These are phyloP conservation scores for Venturia oleaginea DNA, from an alignment of 2,329 filamentous ascomycete genomes.

Conservation along the genomic window DNA sequence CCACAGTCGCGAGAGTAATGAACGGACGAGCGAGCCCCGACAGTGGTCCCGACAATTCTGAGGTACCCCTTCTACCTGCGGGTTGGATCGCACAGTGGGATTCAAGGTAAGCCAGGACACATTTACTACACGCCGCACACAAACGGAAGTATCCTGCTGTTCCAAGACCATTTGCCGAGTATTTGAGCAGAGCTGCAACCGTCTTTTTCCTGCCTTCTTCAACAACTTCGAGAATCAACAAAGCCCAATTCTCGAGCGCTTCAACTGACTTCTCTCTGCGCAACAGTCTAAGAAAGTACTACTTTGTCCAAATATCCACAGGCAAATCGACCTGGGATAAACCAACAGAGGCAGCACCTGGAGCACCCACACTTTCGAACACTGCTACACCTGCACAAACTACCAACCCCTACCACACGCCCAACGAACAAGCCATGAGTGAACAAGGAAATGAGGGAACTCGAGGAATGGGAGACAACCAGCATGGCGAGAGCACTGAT, in stretches of 20 bases:
- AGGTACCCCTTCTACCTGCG: constrained; percentile 28
- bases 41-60: constrained; percentile 29
- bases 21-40: constrained; percentile 24
- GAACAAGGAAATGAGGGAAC: constrained; percentile 9
- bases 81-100: constrained; percentile 36
- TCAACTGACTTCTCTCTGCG: neutral
- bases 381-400: constrained; percentile 28
- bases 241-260: neutral
- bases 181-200: neutral
- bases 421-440: neutral
- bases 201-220: neutral
- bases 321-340: constrained; percentile 33
- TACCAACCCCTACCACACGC: constrained; percentile 24
- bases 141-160: neutral
- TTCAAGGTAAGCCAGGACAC: constrained; percentile 23
- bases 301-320: constrained; percentile 34
- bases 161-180: neutral
- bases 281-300: constrained; percentile 26
- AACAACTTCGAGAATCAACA: neutral
- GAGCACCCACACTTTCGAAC: constrained; percentile 26
- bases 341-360: constrained; percentile 29
- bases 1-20: constrained; percentile 3
- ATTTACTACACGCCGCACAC: neutral
- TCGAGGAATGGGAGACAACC: constrained; percentile 11
- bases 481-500: constrained; percentile 14